Conservation (phyloP, 1,284 basidiomycete species). For the Sutorius eximius region DNA sequence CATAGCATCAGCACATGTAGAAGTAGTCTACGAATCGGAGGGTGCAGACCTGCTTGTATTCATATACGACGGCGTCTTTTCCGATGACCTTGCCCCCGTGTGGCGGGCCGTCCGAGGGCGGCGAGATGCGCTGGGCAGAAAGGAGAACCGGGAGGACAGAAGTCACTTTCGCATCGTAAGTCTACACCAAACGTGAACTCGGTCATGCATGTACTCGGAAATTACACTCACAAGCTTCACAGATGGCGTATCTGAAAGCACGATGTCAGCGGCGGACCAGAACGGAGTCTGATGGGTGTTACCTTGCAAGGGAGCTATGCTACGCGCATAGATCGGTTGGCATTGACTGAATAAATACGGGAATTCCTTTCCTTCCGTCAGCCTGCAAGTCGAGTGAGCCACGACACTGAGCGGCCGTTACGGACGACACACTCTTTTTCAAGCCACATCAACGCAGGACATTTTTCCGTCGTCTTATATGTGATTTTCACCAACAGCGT, state of each 20-base stretch:
- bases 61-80: constrained; percentile 64
- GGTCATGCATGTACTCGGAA: not conserved
- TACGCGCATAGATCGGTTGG: constrained; percentile 88
- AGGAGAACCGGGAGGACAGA: constrained; percentile 83
- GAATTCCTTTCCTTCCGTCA: constrained; percentile 86
- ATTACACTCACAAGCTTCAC: constrained; percentile 60
- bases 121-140: constrained; percentile 77
- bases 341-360: constrained; percentile 95
- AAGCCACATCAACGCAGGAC: constrained; percentile 91
- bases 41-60: constrained; percentile 63
- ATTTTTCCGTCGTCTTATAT: constrained; percentile 82
- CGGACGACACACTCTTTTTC: constrained; percentile 64
- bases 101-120: constrained; percentile 64
- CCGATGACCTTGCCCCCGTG: constrained; percentile 74
- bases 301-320: constrained; percentile 82
- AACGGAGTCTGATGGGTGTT: not conserved
- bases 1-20: not conserved
- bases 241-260: constrained; percentile 58
- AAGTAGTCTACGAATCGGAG: not conserved
- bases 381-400: constrained; percentile 44
- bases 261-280: not conserved
- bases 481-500: constrained; percentile 58
- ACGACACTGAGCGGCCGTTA: not conserved
- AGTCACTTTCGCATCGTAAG: constrained; percentile 74
- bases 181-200: constrained; percentile 42